Evolutionary conservation across 306 rosid genomes (phyloP), one percentile per base, ranked within the genome.

Genomic region (Acacia crassicarpa): DNA sequence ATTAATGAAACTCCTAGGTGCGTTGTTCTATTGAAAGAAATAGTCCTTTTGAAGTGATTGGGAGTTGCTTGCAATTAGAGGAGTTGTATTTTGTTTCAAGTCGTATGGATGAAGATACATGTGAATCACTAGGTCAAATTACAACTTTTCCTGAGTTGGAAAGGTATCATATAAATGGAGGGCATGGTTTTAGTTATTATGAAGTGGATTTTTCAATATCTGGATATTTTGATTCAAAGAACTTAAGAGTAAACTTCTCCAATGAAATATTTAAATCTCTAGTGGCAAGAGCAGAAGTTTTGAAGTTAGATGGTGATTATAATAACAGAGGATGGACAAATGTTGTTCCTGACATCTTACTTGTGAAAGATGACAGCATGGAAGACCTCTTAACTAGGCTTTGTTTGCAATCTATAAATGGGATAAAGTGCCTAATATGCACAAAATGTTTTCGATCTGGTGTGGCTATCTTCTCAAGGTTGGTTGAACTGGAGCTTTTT

Each of bases 271-370:
- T 77, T 17, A 65, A 19, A 19, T 9, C 3, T 32, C 3, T 68
- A 1, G 33, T 6, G 41, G 32, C 30, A 41, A 11, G 33, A 38
- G 77, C 83, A 77, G 72, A 72, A 25, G 53, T 38, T 30, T 41
- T 84, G 22, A 4, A 2, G 12, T 8, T 46, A 2, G 6, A 61
- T 13, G 62, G 56, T 25, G 6, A 56, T 46, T 22, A 56, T 46
- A 17, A 56, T 0, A 3, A 33, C 2, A 76, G 61, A 46, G 81
- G 81, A 48, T 63, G 68, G 6, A 79, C 76, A 68, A 75, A 67
- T 78, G 32, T 83, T 8, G 48, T 79, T 22, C 88, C 61, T 13
- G 81, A 38, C 74, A 62, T 80, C 8, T 23, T 80, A 76, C n/a
- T 44, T 67, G 6, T 49, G 13, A 30, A 45, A 56, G 81, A 44